These are phyloP conservation scores for Calycina herbarum DNA, from an alignment of 2,329 filamentous ascomycete genomes.

Conservation along the genomic window DNA sequence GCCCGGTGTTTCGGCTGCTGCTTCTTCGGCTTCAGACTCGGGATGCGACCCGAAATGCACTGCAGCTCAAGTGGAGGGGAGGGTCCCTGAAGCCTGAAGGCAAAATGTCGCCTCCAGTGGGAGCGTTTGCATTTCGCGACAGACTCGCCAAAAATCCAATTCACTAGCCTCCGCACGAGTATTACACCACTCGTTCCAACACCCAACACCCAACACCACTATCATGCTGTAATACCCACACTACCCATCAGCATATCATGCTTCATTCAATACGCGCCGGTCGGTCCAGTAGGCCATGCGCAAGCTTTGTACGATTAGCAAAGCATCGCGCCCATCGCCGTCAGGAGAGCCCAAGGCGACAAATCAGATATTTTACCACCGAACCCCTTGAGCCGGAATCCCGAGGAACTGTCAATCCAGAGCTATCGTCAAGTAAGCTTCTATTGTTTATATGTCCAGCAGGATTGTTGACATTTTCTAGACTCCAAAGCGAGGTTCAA, in stretches of 20 bases:
- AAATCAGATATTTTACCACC: conserved; percentile 46
- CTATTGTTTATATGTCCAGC: neutral
- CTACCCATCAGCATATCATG: conserved; percentile 35
- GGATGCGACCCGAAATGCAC: neutral
- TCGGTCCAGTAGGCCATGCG: conserved; percentile 34
- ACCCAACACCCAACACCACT: neutral
- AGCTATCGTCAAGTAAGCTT: conserved; percentile 23
- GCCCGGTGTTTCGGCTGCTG: no score
- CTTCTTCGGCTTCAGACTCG: neutral
- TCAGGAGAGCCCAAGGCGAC: conserved; percentile 32
- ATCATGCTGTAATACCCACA: conserved; percentile 27
- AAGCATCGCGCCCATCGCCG: conserved; percentile 46
- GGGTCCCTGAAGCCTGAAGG: neutral
- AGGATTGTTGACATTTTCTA: conserved; percentile 24
- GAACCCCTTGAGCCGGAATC: conserved; percentile 18
- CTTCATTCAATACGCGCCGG: conserved; percentile 34
- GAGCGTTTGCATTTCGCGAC: neutral
- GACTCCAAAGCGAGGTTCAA: conserved; percentile 71
- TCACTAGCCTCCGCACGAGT: conserved; percentile 1
- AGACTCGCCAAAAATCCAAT: neutral
- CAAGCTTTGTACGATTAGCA: conserved; percentile 53
- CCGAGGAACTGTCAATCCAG: conserved; percentile 7
- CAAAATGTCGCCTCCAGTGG: neutral
- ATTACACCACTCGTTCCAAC: neutral
- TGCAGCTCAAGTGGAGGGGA: neutral